phyloP scores from a whole-genome alignment of 169 alveolate genomes.

The Amoebophrya sp. region DNA sequence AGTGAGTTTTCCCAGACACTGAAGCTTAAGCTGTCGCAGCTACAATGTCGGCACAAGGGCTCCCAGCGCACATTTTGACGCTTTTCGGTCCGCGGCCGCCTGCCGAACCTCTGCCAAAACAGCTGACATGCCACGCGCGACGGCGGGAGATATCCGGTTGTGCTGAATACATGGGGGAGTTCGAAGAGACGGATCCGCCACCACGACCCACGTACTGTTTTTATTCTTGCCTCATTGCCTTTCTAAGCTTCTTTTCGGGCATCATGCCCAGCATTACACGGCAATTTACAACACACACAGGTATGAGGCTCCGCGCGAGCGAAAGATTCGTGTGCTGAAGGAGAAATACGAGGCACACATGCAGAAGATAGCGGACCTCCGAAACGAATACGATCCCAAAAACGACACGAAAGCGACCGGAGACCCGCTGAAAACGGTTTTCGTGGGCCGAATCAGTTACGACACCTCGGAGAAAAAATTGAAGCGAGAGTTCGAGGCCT shows the following conservation, averaged over 20 bases:
- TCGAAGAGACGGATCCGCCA: neutral
- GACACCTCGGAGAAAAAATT: slow-evolving; percentile 79
- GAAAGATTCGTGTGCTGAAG: slow-evolving; percentile 22
- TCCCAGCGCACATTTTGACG: slow-evolving; percentile 37
- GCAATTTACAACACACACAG: neutral
- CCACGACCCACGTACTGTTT: neutral
- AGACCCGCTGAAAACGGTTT: slow-evolving; percentile 86
- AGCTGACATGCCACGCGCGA: neutral
- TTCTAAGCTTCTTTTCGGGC: too few species aligned
- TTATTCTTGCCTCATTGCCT: neutral
- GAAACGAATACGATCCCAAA: slow-evolving; percentile 23
- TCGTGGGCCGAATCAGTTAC: slow-evolving; percentile 75
- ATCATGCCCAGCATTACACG: too few species aligned
- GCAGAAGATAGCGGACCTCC: neutral
- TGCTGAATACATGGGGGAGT: neutral
- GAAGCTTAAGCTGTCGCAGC: too few species aligned
- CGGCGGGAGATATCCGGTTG: neutral
- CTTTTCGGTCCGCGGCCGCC: slow-evolving; percentile 35
- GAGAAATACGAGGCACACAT: neutral
- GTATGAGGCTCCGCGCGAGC: slow-evolving; percentile 31
- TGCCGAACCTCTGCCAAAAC: slow-evolving; percentile 12
- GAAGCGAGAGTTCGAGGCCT: slow-evolving; percentile 74
- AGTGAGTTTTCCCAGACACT: too few species aligned
- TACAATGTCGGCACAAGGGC: slow-evolving; percentile 38
- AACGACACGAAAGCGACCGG: slow-evolving; percentile 36